Evolutionary conservation across 192 early-diverging fungal species (phyloP), one percentile per base, ranked within the genome.

Genomic region (Backusella macrospora): DNA sequence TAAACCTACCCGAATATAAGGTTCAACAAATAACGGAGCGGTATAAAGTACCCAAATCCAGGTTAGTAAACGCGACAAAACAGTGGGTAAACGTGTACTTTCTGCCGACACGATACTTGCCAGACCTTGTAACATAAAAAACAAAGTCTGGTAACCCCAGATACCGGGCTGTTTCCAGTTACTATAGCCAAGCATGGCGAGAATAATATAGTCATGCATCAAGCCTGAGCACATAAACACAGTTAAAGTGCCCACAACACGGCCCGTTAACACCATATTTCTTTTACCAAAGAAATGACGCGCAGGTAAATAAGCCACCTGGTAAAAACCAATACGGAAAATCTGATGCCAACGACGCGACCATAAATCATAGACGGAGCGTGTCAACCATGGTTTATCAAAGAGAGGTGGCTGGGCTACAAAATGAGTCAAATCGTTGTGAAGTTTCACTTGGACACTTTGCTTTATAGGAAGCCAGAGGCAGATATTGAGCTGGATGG

Each of bases 161-260:
- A 73, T 63, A 16, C 76, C 70, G 0, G 42, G n/a, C 15, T 18
- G 48, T 18, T 68, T 69, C 43, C 43, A 75, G 12, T 62, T 42
- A 26, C 42, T 67, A 37, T 68, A 73, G 1, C 76, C 76, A 6
- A 46, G n/a, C 48, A 78, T 78, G 29, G 42, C 37, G 23, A 73
- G 6, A 21, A 78, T 34, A 48, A 78, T 66, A 48, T 78, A 78
- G 18, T 78, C 76, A 62, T 78, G 76, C 72, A 78, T 68, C 39
- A 78, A 38, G 6, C 76, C 76, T 0, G 76, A 78, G 4, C 45
- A 38, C 29, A 40, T 13, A 67, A 78, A 78, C 4, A 73, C 76
- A 6, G 65, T 65, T 39, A 78, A 40, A 5, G 66, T 26, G 5
- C 67, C 74, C 5, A 37, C 26, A 6, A 45, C n/a, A n/a, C 38